phyloP scores from a whole-genome alignment of 116 monocot species.

The Cymodocea nodosa region DNA sequence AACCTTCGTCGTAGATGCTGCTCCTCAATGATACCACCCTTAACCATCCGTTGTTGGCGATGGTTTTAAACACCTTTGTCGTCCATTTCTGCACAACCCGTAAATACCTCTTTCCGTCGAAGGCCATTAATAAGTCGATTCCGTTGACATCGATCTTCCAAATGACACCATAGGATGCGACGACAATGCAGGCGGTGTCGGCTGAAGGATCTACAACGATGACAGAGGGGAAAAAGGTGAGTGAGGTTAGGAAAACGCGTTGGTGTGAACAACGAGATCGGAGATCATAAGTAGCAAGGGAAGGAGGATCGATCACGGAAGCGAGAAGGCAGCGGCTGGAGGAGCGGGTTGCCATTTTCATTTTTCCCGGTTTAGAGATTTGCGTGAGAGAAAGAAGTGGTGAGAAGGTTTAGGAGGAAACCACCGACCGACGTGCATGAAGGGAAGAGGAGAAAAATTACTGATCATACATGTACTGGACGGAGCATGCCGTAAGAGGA shows the following conservation, averaged over 20 bases:
- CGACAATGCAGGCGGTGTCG: conserved; percentile 34
- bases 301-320: conserved; percentile 12
- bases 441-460: no score
- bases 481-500: no score
- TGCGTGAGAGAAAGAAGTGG: no score
- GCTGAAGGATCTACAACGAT: conserved; percentile 30
- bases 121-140: conserved; percentile 16
- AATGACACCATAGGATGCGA: conserved; percentile 15
- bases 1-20: conserved; percentile 12
- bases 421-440: no score
- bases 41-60: conserved; percentile 27
- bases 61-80: conserved; percentile 42
- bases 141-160: conserved; percentile 28
- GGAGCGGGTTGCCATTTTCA: no score
- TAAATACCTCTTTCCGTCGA: conserved; percentile 33
- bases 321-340: conserved; percentile 54
- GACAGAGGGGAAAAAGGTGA: conserved; percentile 20
- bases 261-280: conserved; percentile 25
- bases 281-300: conserved; percentile 50
- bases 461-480: no score
- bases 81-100: conserved; percentile 27
- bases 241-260: conserved; percentile 31
- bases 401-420: no score
- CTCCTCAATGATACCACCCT: conserved; percentile 17
- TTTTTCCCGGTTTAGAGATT: no score